These are phyloP conservation scores for Serendipita indica DNA, from an alignment of 768 basidiomycete species.

Conservation along the genomic window DNA sequence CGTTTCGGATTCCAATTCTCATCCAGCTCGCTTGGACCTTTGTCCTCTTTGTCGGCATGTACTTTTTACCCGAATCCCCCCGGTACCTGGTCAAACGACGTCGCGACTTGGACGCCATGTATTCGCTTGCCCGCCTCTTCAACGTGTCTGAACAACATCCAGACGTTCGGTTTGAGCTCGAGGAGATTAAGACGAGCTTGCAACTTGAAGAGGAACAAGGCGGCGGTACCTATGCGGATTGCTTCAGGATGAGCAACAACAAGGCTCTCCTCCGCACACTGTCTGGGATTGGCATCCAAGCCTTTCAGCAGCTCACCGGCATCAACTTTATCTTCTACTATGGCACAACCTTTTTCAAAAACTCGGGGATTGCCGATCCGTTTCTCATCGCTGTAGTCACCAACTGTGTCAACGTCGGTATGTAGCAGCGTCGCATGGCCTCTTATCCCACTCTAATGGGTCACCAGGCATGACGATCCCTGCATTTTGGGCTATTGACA, in stretches of 20 bases:
- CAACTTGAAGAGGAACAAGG: constrained; percentile 48
- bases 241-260: neutral
- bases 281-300: constrained; percentile 1
- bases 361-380: constrained; percentile 37
- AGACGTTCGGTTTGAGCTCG: constrained; percentile 36
- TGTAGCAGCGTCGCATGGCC: too few species aligned
- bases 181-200: constrained; percentile 45
- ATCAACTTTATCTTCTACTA: constrained; percentile 16
- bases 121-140: constrained; percentile 47
- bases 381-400: constrained; percentile 56
- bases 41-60: constrained; percentile 22
- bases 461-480: too few species aligned
- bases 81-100: constrained; percentile 65
- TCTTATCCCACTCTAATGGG: too few species aligned
- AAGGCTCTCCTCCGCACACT: neutral
- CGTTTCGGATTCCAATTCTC: constrained; percentile 25
- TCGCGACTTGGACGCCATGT: constrained; percentile 39
- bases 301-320: constrained; percentile 11
- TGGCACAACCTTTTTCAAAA: constrained; percentile 47
- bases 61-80: constrained; percentile 37
- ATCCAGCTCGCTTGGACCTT: constrained; percentile 21
- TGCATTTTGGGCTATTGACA: constrained; percentile 69
- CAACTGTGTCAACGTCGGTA: constrained; percentile 59
- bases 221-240: constrained; percentile 29
- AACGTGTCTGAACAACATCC: constrained; percentile 36